phyloP scores from a whole-genome alignment of 257 asterid genomes.

The Solanum neorickii region DNA sequence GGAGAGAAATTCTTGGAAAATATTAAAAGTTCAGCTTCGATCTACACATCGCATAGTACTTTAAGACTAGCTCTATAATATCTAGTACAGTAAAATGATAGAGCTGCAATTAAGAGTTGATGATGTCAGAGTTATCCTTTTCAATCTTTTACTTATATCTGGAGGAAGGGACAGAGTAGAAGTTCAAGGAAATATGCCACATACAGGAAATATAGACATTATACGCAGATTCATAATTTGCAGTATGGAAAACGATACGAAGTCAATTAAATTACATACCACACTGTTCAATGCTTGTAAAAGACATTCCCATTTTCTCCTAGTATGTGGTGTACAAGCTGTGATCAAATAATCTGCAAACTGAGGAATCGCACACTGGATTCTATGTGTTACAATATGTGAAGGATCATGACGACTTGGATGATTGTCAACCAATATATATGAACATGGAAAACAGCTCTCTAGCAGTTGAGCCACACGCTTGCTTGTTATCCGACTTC shows the following conservation, averaged over 20 bases:
- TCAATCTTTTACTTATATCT: neutral
- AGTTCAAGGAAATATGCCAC: neutral
- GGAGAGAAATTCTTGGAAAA: neutral
- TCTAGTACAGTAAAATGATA: neutral
- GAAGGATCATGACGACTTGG: constrained; percentile 97
- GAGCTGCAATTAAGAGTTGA: neutral
- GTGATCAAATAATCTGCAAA: constrained; percentile 49
- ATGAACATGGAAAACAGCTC: constrained; percentile 52
- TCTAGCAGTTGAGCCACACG: constrained; percentile 77
- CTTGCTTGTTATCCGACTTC: constrained; percentile 85
- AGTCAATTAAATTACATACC: constrained; percentile 28
- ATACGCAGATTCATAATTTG: neutral
- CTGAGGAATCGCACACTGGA: constrained; percentile 44
- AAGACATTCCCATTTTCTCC: constrained; percentile 36
- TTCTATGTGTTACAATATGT: constrained; percentile 70
- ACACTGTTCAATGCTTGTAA: constrained; percentile 52
- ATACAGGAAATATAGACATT: neutral
- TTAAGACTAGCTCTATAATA: neutral
- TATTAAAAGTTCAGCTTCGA: neutral
- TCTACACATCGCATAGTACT: neutral
- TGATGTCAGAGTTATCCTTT: neutral
- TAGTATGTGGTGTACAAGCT: constrained; percentile 23
- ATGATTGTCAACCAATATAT: constrained; percentile 79
- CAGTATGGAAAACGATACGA: neutral
- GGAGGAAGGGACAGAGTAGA: neutral